Base-by-base conservation (phyloP, 805 yeast genomes). In the Pichia phayaonensis region DNA sequence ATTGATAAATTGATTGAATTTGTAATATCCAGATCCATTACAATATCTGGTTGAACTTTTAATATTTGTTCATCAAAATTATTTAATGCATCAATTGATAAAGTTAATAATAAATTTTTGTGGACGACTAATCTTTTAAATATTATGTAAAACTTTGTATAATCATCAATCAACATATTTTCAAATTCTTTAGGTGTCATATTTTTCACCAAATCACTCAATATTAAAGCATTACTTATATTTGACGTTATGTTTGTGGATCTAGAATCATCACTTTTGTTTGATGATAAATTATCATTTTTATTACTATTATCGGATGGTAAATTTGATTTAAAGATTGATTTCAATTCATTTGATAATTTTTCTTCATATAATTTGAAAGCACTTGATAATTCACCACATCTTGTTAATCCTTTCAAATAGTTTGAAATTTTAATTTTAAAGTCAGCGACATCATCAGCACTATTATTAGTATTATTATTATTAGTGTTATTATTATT, bases 121-220 rank as follows among this genome's bases (percentile, higher is more conserved):
- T 90, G 96, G 10, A 79, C 70, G 1, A 87, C 80, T 29, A 90
- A 69, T 51, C 96, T 75, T 54, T 92, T 72, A 24, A 90, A 69
- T 20, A 88, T 81, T 59, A 86, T 95, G 0, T 89, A 79, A 3
- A 85, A 71, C 21, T 79, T 75, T 0, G 86, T 68, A 56, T 78
- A 87, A 4, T 83, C 82, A 27, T 69, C 71, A 2, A 74, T 64
- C 42, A 88, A 63, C 87, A 90, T 84, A 1, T 67, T 71, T 59
- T 86, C 88, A 61, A 90, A 90, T 52, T 88, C 96, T 15, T 69
- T 66, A 0, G 94, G 84, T 0, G 89, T 73, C 74, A 89, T 74
- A 2, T 78, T 76, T 55, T 83, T 80, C 46, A 94, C 76, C 48
- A 67, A 72, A n/a, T 69, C 61, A 29, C 67, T 60, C 34, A 66